Conservation (phyloP, 139 green algal genomes). For the Picochlorum sp. region DNA sequence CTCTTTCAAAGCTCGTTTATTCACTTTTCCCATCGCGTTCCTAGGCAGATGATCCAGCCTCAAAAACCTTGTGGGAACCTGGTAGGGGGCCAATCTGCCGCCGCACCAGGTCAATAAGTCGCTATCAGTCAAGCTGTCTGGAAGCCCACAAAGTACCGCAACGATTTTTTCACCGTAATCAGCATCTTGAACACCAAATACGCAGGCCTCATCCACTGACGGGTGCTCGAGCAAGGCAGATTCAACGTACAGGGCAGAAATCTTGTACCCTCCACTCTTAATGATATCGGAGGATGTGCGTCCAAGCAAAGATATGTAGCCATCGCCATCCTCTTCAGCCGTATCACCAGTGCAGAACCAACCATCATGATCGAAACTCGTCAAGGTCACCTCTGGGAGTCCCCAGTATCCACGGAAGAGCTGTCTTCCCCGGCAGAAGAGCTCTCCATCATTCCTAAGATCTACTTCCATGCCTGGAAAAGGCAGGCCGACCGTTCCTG, state of each 20-base stretch:
- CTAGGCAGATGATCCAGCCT: constrained; percentile 59
- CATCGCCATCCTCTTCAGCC: constrained; percentile 13
- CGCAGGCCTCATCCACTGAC: constrained; percentile 59
- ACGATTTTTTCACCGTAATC: constrained; percentile 55
- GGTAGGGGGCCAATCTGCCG: constrained; percentile 55
- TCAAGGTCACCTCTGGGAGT: constrained; percentile 55
- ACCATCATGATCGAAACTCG: constrained; percentile 71
- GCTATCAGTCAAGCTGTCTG: constrained; percentile 7
- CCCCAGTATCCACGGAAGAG: constrained; percentile 89
- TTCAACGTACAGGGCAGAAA: constrained; percentile 76
- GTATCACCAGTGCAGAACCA: constrained; percentile 80
- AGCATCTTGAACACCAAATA: constrained; percentile 76
- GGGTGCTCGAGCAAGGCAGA: constrained; percentile 65
- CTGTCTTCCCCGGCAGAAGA: constrained; percentile 57
- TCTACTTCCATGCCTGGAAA: constrained; percentile 52
- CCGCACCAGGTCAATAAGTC: constrained; percentile 36
- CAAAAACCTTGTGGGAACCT: constrained; percentile 48
- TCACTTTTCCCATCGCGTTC: constrained; percentile 98
- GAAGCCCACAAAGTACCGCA: constrained; percentile 13
- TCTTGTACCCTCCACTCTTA: constrained; percentile 88
- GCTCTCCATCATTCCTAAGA: constrained; percentile 47
- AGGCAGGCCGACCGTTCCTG: constrained; percentile 74
- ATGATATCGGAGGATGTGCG: constrained; percentile 89
- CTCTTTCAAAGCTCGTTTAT: constrained; percentile 69
- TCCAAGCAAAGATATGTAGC: constrained; percentile 73